Evolutionary conservation across 495 filamentous ascomycete genomes (phyloP), one percentile per base, ranked within the genome.

Genomic region (Hypoxylon cercidicola): DNA sequence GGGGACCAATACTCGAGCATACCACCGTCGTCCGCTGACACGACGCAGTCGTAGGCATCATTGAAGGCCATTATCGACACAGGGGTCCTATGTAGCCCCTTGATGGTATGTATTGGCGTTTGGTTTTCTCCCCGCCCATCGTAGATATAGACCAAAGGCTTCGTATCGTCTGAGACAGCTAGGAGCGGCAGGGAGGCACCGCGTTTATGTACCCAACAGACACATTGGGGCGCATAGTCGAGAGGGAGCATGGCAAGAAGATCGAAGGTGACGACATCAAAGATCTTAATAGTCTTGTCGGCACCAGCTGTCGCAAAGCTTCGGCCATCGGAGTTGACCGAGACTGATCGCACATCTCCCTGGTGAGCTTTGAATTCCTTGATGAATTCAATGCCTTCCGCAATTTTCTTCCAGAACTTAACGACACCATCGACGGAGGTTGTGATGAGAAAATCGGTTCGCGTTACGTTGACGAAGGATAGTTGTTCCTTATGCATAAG

Each of bases 351-450:
- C 69, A 98, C 93, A 73, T 96, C 93, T 28, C 91, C 91, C 54
- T 82, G 82, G 74, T 98, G 96, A 15, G 93, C 93, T 58, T 88
- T 87, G 79, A 97, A 99, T 79, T 97, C 93, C 78, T 99, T 99
- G 13, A 98, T 93, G 68, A 98, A 98, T 77, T 99, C 95, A 30
- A 97, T 90, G 0, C 92, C 92, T 8, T 90, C 89, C 4, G 87
- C 87, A 61, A 90, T 85, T 78, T 99, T 99, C 82, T 99, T 98
- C 95, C 95, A 99, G 77, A 98, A 99, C 75, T 98, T 98, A 50
- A 98, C 94, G 0, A 93, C 88, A 2, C 96, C 96, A 74, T 99
- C 94, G 15, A 91, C 78, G 2, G 93, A 97, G 64, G 88, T 91
- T 2, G 95, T 98, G 49, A 99, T 94, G 21, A 98, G 78, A 72